Base-by-base conservation (phyloP, 2,329 filamentous ascomycete genomes). In the Ophiostoma ulmi region DNA sequence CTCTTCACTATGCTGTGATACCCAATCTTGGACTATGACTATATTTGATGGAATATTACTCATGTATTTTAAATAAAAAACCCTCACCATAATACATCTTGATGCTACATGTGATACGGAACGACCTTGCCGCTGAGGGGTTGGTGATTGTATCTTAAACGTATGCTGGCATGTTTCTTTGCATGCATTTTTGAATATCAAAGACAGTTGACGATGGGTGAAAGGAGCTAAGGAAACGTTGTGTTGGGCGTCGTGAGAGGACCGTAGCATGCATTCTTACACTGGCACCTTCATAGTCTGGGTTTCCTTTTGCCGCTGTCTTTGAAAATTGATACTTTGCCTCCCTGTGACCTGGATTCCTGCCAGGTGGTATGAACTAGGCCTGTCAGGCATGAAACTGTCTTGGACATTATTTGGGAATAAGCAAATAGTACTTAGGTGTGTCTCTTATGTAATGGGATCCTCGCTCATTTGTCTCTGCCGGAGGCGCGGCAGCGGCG, bases 1-100 rank as follows among this genome's bases (percentile, higher is more conserved):
- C 52, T 58, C 52, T 58, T 58, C 52, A 58, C 48, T 22, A 48
- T 48, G 48, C n/a, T 55, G 48, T n/a, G 48, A 55, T 26, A 22
- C 52, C 22, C 22, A 58, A 17, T 11, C n/a, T 26, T 14, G 22
- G n/a, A 26, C 22, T 17, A 48, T 6, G 44, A 20, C 5, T 48
- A 48, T 48, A 48, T n/a, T 48, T 48, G 44, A 17, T 20, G 5
- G 17, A 13, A 26, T 58, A 58, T 26, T 58, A 58, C 1, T 55
- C 8, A 11, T 26, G 10, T 17, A 13, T 20, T 48, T 14, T 2
- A 20, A 17, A 17, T 31, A n/a, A 6, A 20, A 48, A 17, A 48
- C 4, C 14, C 6, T 7, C 44, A 48, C 6, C 17, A 48, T 14
- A 55, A 11, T 39, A 17, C 44, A 6, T 7, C 2, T 20, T n/a